phyloP scores from a whole-genome alignment of 352 stramenopile species.

The Phytophthora podocarpi region DNA sequence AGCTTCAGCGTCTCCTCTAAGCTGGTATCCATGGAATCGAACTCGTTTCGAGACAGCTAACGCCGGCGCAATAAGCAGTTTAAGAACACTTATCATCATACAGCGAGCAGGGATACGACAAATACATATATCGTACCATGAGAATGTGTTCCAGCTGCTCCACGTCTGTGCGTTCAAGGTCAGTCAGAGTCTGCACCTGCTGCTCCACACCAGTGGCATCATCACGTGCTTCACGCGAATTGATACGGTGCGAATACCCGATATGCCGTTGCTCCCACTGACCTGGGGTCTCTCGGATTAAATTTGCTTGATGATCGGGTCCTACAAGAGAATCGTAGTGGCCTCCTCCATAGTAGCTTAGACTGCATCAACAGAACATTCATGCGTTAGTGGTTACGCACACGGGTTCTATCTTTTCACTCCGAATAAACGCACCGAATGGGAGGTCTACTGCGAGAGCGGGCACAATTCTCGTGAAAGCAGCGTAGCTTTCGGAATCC shows the following conservation, averaged over 20 bases:
- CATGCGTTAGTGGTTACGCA: background rate
- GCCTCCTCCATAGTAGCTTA: constrained; percentile 92
- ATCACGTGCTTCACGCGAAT: constrained; percentile 50
- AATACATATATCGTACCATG: constrained; percentile 39
- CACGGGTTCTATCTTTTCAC: background rate
- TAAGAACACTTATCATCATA: background rate
- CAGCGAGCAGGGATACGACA: background rate
- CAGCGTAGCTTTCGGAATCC: constrained; percentile 87
- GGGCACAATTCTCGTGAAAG: constrained; percentile 84
- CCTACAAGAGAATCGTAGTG: constrained; percentile 92
- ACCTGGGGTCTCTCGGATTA: constrained; percentile 63
- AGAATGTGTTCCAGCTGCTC: constrained; percentile 75
- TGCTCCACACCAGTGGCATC: constrained; percentile 33
- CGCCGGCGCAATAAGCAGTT: background rate
- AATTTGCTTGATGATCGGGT: constrained; percentile 51
- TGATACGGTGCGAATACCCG: constrained; percentile 71
- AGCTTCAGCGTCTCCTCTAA: constrained; percentile 79
- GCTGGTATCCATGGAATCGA: constrained; percentile 75
- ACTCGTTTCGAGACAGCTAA: constrained; percentile 76
- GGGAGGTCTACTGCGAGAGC: constrained; percentile 61
- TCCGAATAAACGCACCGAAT: constrained; percentile 53
- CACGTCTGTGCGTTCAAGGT: constrained; percentile 66
- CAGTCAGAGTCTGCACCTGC: constrained; percentile 36
- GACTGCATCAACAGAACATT: constrained; percentile 32
- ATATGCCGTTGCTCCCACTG: constrained; percentile 75